Percentiles rank a stretch among this genome's conserved stretches.
Conservation (phyloP, 2,329 filamentous ascomycete species). For the Daldinia sp. region DNA sequence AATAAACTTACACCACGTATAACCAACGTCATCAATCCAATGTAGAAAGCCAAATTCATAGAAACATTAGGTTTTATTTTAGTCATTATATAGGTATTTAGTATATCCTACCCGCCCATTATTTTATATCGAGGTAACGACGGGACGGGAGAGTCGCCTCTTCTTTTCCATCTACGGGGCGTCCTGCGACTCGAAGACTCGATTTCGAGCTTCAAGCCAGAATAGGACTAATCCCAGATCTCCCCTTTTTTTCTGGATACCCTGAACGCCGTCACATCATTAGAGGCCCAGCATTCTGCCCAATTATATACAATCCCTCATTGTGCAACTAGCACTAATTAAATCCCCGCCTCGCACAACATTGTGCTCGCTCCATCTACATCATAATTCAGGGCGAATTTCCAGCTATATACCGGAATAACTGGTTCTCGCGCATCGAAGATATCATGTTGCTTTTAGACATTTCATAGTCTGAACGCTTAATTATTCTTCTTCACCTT, state of each 20-base stretch:
- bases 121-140: slow-evolving; percentile 23
- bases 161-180: slow-evolving; percentile 21
- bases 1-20: not conserved
- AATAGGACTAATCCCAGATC: slow-evolving; percentile 1
- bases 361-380: slow-evolving; percentile 12
- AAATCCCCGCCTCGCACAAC: slow-evolving; percentile 18
- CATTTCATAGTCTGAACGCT: slow-evolving; percentile 10
- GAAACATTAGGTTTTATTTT: slow-evolving; percentile 38
- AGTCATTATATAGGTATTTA: slow-evolving; percentile 30
- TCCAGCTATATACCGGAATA: slow-evolving; percentile 5
- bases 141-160: slow-evolving; percentile 34
- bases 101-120: slow-evolving; percentile 16
- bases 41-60: not conserved
- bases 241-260: slow-evolving; percentile 13
- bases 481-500: slow-evolving; percentile 62
- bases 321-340: slow-evolving; percentile 17
- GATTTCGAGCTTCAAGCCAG: not conserved
- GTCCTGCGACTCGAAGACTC: not conserved
- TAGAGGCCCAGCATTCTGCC: slow-evolving; percentile 26
- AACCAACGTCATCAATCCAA: not conserved
- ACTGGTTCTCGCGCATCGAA: not conserved
- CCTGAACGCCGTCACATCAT: slow-evolving; percentile 33
- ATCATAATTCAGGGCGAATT: not conserved
- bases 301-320: slow-evolving; percentile 26
- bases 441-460: not conserved